Evolutionary conservation across 805 yeast genomes (phyloP).

Genomic region (Phaffomyces thermotolerans): DNA sequence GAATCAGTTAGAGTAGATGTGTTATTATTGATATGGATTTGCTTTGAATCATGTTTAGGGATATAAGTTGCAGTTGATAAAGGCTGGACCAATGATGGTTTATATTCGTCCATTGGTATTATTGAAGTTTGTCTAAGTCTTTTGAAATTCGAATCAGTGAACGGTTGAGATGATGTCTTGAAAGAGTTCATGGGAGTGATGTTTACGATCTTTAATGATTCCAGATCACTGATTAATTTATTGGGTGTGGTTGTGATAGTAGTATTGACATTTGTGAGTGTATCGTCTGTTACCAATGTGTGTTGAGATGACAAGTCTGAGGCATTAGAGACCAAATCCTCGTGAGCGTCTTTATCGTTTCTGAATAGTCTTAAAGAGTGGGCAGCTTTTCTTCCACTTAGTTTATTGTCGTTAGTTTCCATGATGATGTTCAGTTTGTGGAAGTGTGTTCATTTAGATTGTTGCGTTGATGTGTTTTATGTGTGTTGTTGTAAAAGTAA

Average conservation of each 20-base stretch:
- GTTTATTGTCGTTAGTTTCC: conserved; percentile 8
- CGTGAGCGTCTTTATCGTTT: conserved; percentile 21
- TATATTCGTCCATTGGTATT: background rate
- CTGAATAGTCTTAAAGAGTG: conserved; percentile 48
- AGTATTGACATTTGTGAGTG: too few species aligned
- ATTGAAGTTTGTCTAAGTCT: background rate
- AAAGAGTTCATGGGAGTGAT: too few species aligned
- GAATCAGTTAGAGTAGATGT: too few species aligned
- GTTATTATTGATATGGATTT: too few species aligned
- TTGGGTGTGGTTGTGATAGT: too few species aligned
- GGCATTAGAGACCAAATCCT: background rate
- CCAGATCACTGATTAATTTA: too few species aligned
- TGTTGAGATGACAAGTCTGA: background rate
- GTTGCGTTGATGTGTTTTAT: too few species aligned
- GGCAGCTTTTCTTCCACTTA: conserved; percentile 52
- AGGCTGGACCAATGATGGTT: conserved; percentile 37
- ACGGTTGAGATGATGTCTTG: background rate
- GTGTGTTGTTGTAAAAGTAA: too few species aligned
- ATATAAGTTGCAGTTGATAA: conserved; percentile 65
- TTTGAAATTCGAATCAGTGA: background rate
- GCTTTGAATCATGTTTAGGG: conserved; percentile 47
- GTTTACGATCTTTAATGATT: too few species aligned
- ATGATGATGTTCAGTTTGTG: too few species aligned
- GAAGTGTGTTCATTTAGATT: background rate
- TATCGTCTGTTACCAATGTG: background rate